A percentile compares a stretch with the other conserved stretches of the same genome.
phyloP scores from a whole-genome alignment of 108 stramenopile genomes.

The Pseudonitzschia multiseries region DNA sequence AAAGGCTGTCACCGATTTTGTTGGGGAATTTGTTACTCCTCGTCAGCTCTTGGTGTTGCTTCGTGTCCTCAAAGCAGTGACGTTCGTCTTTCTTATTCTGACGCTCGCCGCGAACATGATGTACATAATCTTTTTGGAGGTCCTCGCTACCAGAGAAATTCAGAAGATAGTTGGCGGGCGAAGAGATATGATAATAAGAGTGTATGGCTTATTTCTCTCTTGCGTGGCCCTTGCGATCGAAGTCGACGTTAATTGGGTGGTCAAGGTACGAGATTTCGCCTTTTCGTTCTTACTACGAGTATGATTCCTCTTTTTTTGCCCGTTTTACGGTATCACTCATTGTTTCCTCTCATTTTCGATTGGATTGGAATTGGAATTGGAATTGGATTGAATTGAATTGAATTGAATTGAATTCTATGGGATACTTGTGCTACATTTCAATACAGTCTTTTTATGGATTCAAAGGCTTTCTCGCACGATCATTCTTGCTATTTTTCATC shows the following conservation, averaged over 20 bases:
- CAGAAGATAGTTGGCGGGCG: slow-evolving; percentile 53
- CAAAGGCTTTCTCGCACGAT: slow-evolving; percentile 69
- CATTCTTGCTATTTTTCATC: slow-evolving; percentile 63
- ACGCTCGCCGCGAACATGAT: slow-evolving; percentile 58
- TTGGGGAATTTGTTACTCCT: slow-evolving; percentile 49
- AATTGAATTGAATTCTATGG: no score
- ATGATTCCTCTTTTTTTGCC: not conserved
- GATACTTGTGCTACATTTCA: not conserved
- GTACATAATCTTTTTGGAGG: slow-evolving; percentile 67
- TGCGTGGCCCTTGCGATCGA: slow-evolving; percentile 63
- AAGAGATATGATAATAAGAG: slow-evolving; percentile 62
- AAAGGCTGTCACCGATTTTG: slow-evolving; percentile 30
- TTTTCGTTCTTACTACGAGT: not conserved
- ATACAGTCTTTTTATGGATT: slow-evolving; percentile 48
- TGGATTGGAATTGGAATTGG: no score
- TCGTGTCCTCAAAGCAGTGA: slow-evolving; percentile 68
- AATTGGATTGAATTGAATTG: no score
- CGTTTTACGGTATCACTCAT: not conserved
- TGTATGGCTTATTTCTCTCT: slow-evolving; percentile 58
- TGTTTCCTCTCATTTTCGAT: not conserved
- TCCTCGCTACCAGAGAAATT: slow-evolving; percentile 38
- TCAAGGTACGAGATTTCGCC: slow-evolving; percentile 11
- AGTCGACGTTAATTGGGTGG: slow-evolving; percentile 44
- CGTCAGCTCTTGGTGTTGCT: slow-evolving; percentile 64
- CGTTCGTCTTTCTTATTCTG: slow-evolving; percentile 62